These are phyloP conservation scores for Choricystis sp. DNA, from an alignment of 139 green algal genomes.

Conservation along the genomic window DNA sequence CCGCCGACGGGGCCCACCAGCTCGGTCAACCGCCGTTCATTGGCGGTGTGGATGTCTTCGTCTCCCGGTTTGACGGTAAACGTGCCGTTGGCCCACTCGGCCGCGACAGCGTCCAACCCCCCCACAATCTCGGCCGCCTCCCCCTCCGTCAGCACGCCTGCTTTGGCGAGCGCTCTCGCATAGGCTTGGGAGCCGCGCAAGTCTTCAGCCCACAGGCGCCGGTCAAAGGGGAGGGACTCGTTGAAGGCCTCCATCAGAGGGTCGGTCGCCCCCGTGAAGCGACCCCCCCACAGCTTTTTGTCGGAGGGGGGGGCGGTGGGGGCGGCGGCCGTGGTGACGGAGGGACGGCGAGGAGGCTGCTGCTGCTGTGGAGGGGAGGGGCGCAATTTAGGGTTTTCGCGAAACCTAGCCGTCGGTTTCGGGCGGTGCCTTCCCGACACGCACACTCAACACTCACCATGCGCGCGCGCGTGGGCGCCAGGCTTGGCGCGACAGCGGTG, in stretches of 20 bases:
- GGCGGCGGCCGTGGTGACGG: background rate
- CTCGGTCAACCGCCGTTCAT: conserved; percentile 83
- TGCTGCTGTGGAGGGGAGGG: background rate
- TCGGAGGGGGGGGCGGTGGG: conserved; percentile 3
- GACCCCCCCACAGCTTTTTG: conserved; percentile 86
- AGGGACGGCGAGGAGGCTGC: background rate
- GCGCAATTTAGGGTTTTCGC: too few species aligned
- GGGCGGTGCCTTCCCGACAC: too few species aligned
- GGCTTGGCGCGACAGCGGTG: too few species aligned
- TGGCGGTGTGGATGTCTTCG: conserved; percentile 97
- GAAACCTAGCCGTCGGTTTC: too few species aligned
- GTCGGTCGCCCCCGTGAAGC: conserved; percentile 84
- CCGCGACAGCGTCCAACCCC: conserved; percentile 52
- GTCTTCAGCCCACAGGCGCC: conserved; percentile 86
- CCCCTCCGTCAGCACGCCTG: conserved; percentile 65
- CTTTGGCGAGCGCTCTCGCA: conserved; percentile 65
- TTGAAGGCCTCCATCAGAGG: conserved; percentile 96
- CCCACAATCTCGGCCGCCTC: conserved; percentile 57
- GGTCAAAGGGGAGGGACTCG: conserved; percentile 81
- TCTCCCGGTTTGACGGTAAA: conserved; percentile 76
- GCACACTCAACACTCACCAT: too few species aligned
- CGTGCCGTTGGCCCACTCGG: conserved; percentile 42
- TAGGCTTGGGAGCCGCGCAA: conserved; percentile 82
- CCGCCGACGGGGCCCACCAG: conserved; percentile 71
- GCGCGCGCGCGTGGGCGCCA: too few species aligned